Conservation (phyloP, 805 yeast genomes). For the Pichia phayaonensis region DNA sequence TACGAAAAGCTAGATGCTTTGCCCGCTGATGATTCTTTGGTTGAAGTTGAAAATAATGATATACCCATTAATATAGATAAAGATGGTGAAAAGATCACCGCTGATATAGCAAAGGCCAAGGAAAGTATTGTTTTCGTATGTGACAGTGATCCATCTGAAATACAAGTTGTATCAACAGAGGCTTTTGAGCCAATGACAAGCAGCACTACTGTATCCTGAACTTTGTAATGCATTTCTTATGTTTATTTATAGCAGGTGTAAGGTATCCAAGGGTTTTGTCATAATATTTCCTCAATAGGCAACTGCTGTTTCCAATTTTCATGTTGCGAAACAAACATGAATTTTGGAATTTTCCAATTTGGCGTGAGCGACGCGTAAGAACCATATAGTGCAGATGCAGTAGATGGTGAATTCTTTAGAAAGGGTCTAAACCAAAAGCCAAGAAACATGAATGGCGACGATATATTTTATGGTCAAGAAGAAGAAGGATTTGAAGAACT, state of each 20-base stretch:
- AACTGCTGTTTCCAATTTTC: not conserved
- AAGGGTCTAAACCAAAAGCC: not conserved
- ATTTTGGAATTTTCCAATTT: not conserved
- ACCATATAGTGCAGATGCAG: not conserved
- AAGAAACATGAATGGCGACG: slow-evolving; percentile 5
- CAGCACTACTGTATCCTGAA: not conserved
- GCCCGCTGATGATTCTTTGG: not conserved
- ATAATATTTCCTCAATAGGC: not conserved
- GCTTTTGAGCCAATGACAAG: not conserved
- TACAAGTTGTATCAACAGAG: not conserved
- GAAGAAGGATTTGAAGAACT: slow-evolving; percentile 16
- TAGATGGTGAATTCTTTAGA: not conserved
- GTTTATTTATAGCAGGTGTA: not conserved
- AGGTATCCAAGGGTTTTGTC: not conserved
- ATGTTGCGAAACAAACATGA: not conserved
- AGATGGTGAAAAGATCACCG: not conserved
- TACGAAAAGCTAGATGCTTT: not conserved
- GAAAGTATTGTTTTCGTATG: not conserved
- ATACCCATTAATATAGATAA: not conserved
- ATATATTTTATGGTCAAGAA: slow-evolving; percentile 16
- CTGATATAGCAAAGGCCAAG: not conserved
- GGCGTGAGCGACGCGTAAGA: not conserved
- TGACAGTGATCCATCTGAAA: not conserved
- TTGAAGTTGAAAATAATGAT: not conserved
- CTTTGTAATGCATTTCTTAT: not conserved